Conservation (phyloP, 176 grass and related monocot genomes). For the Avena eriantha region DNA sequence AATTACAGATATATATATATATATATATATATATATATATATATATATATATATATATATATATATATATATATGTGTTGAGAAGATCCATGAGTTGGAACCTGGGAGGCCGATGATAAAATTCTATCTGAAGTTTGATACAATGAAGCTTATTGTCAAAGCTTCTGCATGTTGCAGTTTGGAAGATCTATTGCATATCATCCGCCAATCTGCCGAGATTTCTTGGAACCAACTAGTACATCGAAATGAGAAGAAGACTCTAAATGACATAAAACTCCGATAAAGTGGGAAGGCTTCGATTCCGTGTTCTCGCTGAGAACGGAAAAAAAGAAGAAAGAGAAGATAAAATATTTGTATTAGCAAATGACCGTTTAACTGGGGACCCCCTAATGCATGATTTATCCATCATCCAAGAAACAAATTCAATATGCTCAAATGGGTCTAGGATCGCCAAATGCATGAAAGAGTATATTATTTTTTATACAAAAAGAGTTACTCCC, state of each 20-base stretch:
- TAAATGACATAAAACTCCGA: slow-evolving; percentile 90
- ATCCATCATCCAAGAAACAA: slow-evolving; percentile 81
- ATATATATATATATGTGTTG: slow-evolving; percentile 62
- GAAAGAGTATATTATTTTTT: slow-evolving; percentile 73
- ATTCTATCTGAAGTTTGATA: slow-evolving; percentile 95
- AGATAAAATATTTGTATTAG: slow-evolving; percentile 91
- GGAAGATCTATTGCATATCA: slow-evolving; percentile 85
- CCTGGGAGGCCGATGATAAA: slow-evolving; percentile 95
- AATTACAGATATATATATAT: slow-evolving; percentile 48
- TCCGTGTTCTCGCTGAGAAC: slow-evolving; percentile 77
- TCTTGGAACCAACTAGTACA: slow-evolving; percentile 86
- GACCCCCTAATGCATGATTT: slow-evolving; percentile 86
- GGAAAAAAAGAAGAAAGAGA: slow-evolving; percentile 95
- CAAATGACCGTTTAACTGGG: slow-evolving; percentile 93
- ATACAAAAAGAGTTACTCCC: slow-evolving; percentile 71
- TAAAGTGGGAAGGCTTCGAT: slow-evolving; percentile 79
- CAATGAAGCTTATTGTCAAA: slow-evolving; percentile 96
- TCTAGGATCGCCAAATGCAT: slow-evolving; percentile 96
- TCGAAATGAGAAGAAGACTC: slow-evolving; percentile 86
- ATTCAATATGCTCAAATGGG: slow-evolving; percentile 86
- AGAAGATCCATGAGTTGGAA: slow-evolving; percentile 85
- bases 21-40: too few species aligned
- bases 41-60: too few species aligned
- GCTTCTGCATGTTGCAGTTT: slow-evolving; percentile 78
- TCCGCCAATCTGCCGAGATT: slow-evolving; percentile 84